Conservation (phyloP, 1,284 basidiomycete genomes). For the Dichomitus squalens region DNA sequence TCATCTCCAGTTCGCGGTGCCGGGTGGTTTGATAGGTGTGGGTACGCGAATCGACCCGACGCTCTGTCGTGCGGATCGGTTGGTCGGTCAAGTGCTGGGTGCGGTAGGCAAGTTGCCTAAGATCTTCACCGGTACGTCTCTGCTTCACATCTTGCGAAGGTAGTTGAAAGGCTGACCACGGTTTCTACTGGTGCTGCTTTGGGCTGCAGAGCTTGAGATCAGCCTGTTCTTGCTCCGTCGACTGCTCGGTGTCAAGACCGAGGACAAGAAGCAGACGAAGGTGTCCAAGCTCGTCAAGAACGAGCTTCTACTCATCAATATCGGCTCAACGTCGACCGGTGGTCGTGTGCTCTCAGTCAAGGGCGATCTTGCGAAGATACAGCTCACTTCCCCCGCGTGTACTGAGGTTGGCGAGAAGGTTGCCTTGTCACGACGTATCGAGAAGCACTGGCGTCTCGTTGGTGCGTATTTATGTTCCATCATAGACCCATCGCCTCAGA, state of each 20-base stretch:
- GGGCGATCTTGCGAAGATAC: conserved; percentile 91
- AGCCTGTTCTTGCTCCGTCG: conserved; percentile 92
- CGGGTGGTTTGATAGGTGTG: conserved; percentile 97
- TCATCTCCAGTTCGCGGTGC: conserved; percentile 92
- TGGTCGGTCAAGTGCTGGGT: conserved; percentile 96
- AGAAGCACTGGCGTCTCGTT: conserved; percentile 96
- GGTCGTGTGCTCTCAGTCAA: conserved; percentile 91
- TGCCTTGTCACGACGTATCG: conserved; percentile 87
- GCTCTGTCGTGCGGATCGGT: conserved; percentile 93
- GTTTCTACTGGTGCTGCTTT: background rate
- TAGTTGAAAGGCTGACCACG: no score
- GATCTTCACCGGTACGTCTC: conserved; percentile 83
- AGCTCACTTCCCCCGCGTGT: conserved; percentile 89
- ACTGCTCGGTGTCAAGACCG: conserved; percentile 96
- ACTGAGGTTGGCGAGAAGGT: conserved; percentile 97
- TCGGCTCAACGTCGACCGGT: conserved; percentile 92
- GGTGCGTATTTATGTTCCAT: conserved; percentile 48
- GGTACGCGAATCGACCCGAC: conserved; percentile 97
- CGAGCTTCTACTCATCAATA: conserved; percentile 93
- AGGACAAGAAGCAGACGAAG: conserved; percentile 98
- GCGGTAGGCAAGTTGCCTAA: conserved; percentile 92
- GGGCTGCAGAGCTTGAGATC: conserved; percentile 79
- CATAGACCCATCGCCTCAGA: background rate
- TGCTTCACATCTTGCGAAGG: background rate
- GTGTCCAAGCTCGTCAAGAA: conserved; percentile 92